Evolutionary conservation across 768 basidiomycete species (phyloP).

Genomic region (Russula griseocarnosa): DNA sequence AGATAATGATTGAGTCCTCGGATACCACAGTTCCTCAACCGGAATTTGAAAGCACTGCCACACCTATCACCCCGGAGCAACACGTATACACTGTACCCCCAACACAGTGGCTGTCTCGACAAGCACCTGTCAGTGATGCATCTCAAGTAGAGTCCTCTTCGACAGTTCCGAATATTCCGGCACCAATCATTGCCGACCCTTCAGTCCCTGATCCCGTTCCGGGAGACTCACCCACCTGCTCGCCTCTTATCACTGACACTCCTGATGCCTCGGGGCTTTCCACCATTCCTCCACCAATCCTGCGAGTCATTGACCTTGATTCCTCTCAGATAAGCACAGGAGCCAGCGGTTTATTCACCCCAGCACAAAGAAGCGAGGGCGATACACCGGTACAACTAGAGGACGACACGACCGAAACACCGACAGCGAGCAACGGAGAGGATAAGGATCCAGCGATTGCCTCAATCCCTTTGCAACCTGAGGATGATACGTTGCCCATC

Average conservation of each 20-base stretch:
- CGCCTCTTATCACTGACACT: background rate
- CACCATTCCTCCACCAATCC: constrained; percentile 5
- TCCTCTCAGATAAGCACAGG: constrained; percentile 2
- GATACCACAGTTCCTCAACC: background rate
- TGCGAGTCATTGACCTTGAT: constrained; percentile 13
- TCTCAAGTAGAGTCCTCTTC: background rate
- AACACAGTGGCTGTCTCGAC: background rate
- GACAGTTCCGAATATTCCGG: constrained; percentile 16
- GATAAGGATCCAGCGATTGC: background rate
- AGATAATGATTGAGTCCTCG: background rate
- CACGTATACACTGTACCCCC: background rate
- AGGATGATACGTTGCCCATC: background rate
- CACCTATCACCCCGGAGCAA: background rate
- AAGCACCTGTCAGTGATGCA: background rate
- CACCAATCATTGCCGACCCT: constrained; percentile 28
- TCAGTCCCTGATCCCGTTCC: constrained; percentile 27
- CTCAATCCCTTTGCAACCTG: background rate
- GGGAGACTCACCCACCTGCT: constrained; percentile 4
- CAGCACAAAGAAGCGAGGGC: constrained; percentile 21
- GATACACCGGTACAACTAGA: constrained; percentile 22
- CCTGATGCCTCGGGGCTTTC: constrained; percentile 4
- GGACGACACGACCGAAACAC: constrained; percentile 10
- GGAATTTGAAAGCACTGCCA: background rate
- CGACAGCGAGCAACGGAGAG: background rate
- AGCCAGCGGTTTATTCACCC: constrained; percentile 27